Conservation (phyloP, 768 basidiomycete genomes). For the Trametes maxima region DNA sequence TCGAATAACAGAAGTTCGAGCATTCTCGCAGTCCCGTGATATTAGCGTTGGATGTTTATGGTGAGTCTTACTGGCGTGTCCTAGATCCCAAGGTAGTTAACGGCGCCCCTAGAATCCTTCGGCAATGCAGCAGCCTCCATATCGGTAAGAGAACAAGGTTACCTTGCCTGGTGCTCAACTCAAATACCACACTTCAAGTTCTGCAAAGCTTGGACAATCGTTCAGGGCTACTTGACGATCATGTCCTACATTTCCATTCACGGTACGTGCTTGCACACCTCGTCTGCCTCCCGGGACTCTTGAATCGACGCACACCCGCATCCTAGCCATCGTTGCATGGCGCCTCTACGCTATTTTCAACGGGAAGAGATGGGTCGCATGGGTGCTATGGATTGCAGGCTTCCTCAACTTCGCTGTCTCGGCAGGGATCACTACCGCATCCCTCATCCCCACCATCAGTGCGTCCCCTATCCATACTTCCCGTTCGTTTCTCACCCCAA, state of each 20-base stretch:
- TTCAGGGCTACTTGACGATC: conserved; percentile 32
- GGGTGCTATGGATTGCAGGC: conserved; percentile 27
- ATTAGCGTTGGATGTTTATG: conserved; percentile 30
- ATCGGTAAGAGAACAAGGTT: conserved; percentile 4
- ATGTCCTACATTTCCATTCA: conserved; percentile 35
- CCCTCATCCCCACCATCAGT: conserved; percentile 30
- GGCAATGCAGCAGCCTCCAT: conserved; percentile 22
- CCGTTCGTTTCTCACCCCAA: not conserved
- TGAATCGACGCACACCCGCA: too few relatives aligned
- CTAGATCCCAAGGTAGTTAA: not conserved
- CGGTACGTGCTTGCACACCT: conserved; percentile 10
- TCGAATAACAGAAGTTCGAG: not conserved
- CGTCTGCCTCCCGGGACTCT: not conserved
- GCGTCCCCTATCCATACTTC: not conserved
- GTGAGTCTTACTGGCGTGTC: conserved; percentile 5
- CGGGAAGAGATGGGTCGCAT: conserved; percentile 27
- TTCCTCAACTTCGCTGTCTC: conserved; percentile 26
- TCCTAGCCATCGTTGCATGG: conserved; percentile 30
- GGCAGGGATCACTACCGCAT: conserved; percentile 27
- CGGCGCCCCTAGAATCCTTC: conserved; percentile 21
- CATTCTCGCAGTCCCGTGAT: conserved; percentile 26
- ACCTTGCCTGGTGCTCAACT: not conserved
- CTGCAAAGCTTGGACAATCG: conserved; percentile 31
- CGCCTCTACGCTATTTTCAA: conserved; percentile 30
- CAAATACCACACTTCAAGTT: conserved; percentile 16